phyloP scores from a whole-genome alignment of 148 eudicot species.

The Rhododendron ferrugineum region DNA sequence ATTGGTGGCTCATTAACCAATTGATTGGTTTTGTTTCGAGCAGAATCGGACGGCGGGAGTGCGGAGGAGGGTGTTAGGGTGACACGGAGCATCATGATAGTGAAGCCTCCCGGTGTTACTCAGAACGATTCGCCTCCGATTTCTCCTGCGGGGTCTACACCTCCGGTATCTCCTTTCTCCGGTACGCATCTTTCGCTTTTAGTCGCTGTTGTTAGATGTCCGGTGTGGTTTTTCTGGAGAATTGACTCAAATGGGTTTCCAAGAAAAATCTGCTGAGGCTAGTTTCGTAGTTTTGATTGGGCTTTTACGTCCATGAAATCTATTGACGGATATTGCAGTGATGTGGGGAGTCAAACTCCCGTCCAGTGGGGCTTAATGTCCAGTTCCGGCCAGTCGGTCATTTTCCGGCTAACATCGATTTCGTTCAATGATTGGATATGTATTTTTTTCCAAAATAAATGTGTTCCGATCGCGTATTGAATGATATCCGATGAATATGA shows the following conservation, averaged over 20 bases:
- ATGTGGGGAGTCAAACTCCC: background rate
- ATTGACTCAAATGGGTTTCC: background rate
- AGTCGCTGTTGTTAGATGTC: background rate
- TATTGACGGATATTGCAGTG: conserved; percentile 4
- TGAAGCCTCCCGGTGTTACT: conserved; percentile 25
- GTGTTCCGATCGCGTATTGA: too few species aligned
- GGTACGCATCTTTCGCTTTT: conserved; percentile 21
- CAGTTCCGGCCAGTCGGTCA: too few species aligned
- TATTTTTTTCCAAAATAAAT: too few species aligned
- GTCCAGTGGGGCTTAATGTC: too few species aligned
- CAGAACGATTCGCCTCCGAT: conserved; percentile 36
- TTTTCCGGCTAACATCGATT: too few species aligned
- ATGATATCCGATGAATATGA: too few species aligned
- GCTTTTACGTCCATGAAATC: background rate
- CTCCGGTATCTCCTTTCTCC: conserved; percentile 52
- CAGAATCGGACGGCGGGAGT: conserved; percentile 18
- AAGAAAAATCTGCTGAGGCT: too few species aligned
- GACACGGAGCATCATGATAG: conserved; percentile 47
- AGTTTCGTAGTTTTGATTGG: too few species aligned
- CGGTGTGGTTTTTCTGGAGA: background rate
- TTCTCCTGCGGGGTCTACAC: conserved; percentile 46
- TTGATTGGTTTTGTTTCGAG: conserved; percentile 13
- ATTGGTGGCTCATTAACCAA: background rate
- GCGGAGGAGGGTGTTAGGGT: conserved; percentile 28
- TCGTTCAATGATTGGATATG: too few species aligned